A percentile compares a stretch with the other conserved stretches of the same genome.
phyloP scores from a whole-genome alignment of 1,284 basidiomycete species.

The Paramarasmius palmivorus region DNA sequence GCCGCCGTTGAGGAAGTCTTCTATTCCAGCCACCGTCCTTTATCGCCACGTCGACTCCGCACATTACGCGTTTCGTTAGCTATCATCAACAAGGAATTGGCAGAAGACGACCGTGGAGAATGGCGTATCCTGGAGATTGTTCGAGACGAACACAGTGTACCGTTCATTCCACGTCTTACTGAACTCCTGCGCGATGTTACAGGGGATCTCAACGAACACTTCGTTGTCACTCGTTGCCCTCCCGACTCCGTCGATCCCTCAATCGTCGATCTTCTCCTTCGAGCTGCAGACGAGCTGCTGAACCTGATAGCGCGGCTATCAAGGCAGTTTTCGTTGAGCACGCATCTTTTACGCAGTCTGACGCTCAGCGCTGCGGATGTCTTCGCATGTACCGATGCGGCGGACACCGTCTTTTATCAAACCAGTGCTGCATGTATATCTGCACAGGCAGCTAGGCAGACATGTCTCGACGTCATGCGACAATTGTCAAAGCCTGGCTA shows the following conservation, averaged over 20 bases:
- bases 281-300: slow-evolving; percentile 52
- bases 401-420: slow-evolving; percentile 42
- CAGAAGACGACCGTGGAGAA: slow-evolving; percentile 47
- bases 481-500: slow-evolving; percentile 37
- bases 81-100: slow-evolving; percentile 52
- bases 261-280: slow-evolving; percentile 53
- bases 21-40: slow-evolving; percentile 48
- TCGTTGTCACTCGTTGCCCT: slow-evolving; percentile 37
- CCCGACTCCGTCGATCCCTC: slow-evolving; percentile 34
- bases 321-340: slow-evolving; percentile 47
- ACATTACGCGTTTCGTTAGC: slow-evolving; percentile 63
- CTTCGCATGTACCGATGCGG: slow-evolving; percentile 54
- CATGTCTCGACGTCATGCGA: slow-evolving; percentile 51
- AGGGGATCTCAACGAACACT: slow-evolving; percentile 53
- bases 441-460: slow-evolving; percentile 44
- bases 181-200: slow-evolving; percentile 49
- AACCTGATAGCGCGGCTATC: slow-evolving; percentile 48
- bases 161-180: slow-evolving; percentile 54
- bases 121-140: slow-evolving; percentile 53
- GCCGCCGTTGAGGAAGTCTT: slow-evolving; percentile 65
- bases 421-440: slow-evolving; percentile 38
- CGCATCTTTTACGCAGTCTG: slow-evolving; percentile 46
- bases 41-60: slow-evolving; percentile 50
- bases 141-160: slow-evolving; percentile 59
- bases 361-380: slow-evolving; percentile 49